Conservation (phyloP, 2,329 filamentous ascomycete species). For the Graphium sp. region DNA sequence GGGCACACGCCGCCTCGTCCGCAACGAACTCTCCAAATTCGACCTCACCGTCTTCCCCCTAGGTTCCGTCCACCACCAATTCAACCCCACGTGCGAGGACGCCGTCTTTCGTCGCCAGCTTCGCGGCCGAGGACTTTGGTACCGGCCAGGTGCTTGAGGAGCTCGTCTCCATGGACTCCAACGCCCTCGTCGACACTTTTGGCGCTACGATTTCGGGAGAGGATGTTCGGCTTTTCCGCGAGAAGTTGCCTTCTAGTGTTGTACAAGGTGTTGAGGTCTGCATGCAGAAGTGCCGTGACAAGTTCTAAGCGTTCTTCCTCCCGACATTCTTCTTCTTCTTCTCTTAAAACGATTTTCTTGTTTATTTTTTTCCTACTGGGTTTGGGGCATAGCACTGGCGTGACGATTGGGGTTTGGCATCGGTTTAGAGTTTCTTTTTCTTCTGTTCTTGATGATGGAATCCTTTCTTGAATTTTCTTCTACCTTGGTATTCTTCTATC, state of each 20-base stretch:
- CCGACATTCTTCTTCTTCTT: neutral
- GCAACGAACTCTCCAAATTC: slow-evolving; percentile 20
- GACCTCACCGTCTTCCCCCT: slow-evolving; percentile 37
- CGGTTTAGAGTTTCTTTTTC: no score
- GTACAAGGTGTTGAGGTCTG: slow-evolving; percentile 35
- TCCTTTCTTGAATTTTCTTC: no score
- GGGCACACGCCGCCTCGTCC: slow-evolving; percentile 22
- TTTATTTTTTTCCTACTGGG: neutral
- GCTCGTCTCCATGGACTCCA: slow-evolving; percentile 25
- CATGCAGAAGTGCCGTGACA: slow-evolving; percentile 24
- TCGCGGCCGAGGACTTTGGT: slow-evolving; percentile 32
- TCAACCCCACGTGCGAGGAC: slow-evolving; percentile 34
- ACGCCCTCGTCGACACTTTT: slow-evolving; percentile 27
- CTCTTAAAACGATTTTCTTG: neutral
- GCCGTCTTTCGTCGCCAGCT: slow-evolving; percentile 32
- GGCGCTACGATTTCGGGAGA: slow-evolving; percentile 26
- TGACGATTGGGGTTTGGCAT: no score
- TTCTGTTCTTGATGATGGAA: no score
- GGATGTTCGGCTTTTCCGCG: slow-evolving; percentile 25
- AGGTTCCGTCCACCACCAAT: slow-evolving; percentile 36
- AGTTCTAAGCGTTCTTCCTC: neutral
- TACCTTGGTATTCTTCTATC: no score
- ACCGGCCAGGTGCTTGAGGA: slow-evolving; percentile 31
- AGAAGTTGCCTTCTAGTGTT: slow-evolving; percentile 22
- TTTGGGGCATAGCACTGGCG: no score